Evolutionary conservation across 768 basidiomycete genomes (phyloP), one percentile per base, ranked within the genome.

Genomic region (Rhizopogon rudus): DNA sequence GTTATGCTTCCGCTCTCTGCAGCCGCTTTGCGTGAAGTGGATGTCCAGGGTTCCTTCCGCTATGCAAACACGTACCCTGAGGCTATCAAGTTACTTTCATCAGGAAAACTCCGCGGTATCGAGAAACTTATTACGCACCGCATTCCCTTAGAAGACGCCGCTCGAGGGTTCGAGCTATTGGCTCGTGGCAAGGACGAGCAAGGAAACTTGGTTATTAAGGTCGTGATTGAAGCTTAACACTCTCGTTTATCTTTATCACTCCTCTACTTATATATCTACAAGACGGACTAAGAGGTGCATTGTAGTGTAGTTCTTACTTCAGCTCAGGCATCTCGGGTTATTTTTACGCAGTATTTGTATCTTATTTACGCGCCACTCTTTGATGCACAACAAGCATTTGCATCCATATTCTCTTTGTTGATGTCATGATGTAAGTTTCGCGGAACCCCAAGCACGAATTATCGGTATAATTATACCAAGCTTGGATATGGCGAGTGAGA

Each of bases 1-100:
- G 82, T 87, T 54, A 77, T 80, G 59, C 77, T 97, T 52, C 96
- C 96, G n/a, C 79, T 94, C 54, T 87, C 88, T 42, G 78, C 81
- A 29, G 90, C 93, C 40, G 87, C 91, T 14, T 71, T 86, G 54
- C 86, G 95, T 51, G 95, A 97, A 72, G 91, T 98, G 57, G 93
- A 98, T 71, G 84, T 98, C 63, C 82, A 85, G 58, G 95, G 94
- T 60, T 90, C 88, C 39, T 97, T 97, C 81, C 82, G 91, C 33
- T 94, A 94, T 64, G 87, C 87, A 57, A 85, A 93, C 74, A 94
- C 92, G 9, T 98, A 96, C 68, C 83, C 89, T 17, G 83, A 83
- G n/a, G 96, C 95, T 20, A 75, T 98, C 44, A 73, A 78, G 3
- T 79, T 98, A 8, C 81, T 94, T 16, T 61, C 71, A 67, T 81